Conservation (phyloP, 176 grass and related monocot genomes). For the Rhynchospora breviuscula region DNA sequence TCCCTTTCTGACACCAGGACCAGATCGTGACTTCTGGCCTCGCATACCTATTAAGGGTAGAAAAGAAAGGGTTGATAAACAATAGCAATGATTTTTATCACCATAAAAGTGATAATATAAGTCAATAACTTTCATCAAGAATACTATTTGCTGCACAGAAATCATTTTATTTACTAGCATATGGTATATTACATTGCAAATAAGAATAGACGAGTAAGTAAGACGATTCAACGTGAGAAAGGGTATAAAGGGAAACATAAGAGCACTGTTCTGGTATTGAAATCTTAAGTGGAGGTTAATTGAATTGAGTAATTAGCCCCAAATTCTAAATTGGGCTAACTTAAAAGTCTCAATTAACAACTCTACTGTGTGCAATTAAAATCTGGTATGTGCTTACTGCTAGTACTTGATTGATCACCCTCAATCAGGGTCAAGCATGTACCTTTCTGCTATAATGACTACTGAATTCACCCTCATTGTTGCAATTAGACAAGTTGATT, state of each 20-base stretch:
- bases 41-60: slow-evolving; percentile 39
- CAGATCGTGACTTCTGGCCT: slow-evolving; percentile 87
- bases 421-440: neutral
- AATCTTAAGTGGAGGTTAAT: neutral
- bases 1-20: slow-evolving; percentile 73
- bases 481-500: neutral
- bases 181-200: neutral
- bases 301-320: neutral
- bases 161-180: neutral
- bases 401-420: neutral
- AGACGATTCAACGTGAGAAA: neutral
- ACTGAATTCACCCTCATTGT: neutral
- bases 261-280: neutral
- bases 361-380: neutral
- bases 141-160: neutral
- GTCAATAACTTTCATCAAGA: neutral
- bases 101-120: neutral
- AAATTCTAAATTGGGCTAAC: no score
- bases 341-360: neutral
- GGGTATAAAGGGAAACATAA: neutral
- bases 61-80: neutral
- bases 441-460: neutral
- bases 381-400: neutral
- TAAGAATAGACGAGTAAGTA: neutral
- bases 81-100: neutral